These are phyloP conservation scores for Penicillium sp. DNA, from an alignment of 2,329 filamentous ascomycete genomes.

Conservation along the genomic window DNA sequence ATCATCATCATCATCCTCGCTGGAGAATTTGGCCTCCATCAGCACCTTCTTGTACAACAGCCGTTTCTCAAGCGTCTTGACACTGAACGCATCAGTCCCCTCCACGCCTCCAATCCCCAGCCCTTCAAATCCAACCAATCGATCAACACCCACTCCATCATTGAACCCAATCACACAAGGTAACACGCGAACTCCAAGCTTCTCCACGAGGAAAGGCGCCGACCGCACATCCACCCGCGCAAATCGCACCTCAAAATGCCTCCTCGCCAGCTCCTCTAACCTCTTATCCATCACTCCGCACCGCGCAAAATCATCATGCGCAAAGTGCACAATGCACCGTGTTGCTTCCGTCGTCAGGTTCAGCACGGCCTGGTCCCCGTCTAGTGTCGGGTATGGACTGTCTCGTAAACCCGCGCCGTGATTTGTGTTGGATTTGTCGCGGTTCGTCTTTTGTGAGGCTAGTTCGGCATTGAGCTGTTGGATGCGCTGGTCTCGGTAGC, in stretches of 20 bases:
- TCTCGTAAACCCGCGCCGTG: slow-evolving; percentile 17
- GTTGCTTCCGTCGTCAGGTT: slow-evolving; percentile 57
- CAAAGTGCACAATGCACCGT: slow-evolving; percentile 59
- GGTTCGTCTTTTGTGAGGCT: slow-evolving; percentile 44
- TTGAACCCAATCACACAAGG: slow-evolving; percentile 49
- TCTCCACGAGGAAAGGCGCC: slow-evolving; percentile 47
- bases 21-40: slow-evolving; percentile 31
- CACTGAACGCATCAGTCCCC: slow-evolving; percentile 39
- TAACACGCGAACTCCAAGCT: slow-evolving; percentile 44
- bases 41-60: slow-evolving; percentile 40
- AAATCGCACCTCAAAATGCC: slow-evolving; percentile 43
- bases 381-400: slow-evolving; percentile 37
- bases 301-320: slow-evolving; percentile 59
- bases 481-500: slow-evolving; percentile 55
- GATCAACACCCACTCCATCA: slow-evolving; percentile 43
- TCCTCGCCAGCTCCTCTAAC: slow-evolving; percentile 44
- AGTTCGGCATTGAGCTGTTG: slow-evolving; percentile 58
- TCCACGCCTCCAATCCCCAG: slow-evolving; percentile 37
- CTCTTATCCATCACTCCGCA: slow-evolving; percentile 60
- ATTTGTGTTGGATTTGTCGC: slow-evolving; percentile 23
- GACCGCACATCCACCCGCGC: slow-evolving; percentile 45
- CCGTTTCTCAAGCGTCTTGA: slow-evolving; percentile 41
- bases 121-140: slow-evolving; percentile 48
- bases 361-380: slow-evolving; percentile 55
- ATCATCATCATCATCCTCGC: slow-evolving; percentile 20